phyloP scores from a whole-genome alignment of 495 filamentous ascomycete genomes.

The Lasiosphaeria miniovina region DNA sequence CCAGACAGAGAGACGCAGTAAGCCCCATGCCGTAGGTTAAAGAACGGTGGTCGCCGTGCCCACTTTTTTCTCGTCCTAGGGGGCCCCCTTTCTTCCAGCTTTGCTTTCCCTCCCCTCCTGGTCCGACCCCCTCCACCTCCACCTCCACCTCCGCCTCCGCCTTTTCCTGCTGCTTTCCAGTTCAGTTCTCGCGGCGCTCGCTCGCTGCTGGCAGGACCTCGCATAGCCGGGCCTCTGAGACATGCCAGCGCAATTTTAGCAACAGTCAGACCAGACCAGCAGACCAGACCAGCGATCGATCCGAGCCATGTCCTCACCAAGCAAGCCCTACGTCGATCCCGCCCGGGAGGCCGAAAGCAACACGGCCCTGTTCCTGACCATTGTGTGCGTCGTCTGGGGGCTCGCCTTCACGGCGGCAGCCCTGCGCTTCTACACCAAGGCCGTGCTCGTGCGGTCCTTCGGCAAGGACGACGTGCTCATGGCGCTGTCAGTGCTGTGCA shows the following conservation, averaged over 20 bases:
- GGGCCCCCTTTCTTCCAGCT: background rate
- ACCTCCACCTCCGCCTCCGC: background rate
- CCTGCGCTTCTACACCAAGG: constrained; percentile 34
- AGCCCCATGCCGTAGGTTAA: background rate
- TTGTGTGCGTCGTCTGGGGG: constrained; percentile 21
- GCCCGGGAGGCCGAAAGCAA: constrained; percentile 23
- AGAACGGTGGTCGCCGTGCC: constrained; percentile 3
- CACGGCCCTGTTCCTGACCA: constrained; percentile 14
- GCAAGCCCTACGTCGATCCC: constrained; percentile 13
- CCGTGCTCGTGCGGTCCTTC: constrained; percentile 32
- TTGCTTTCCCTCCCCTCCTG: background rate
- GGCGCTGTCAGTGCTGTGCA: constrained; percentile 30
- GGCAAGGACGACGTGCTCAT: constrained; percentile 49
- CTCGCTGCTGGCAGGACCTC: background rate
- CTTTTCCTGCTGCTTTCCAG: background rate
- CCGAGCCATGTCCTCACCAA: background rate
- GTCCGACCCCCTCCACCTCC: background rate
- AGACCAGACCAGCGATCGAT: background rate
- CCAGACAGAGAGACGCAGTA: background rate
- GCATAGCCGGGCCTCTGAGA: background rate
- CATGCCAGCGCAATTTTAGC: background rate
- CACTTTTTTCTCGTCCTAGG: constrained; percentile 9
- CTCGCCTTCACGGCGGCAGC: constrained; percentile 19
- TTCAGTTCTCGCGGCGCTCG: background rate
- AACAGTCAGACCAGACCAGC: background rate